Evolutionary conservation across 139 green algal genomes (phyloP).

Genomic region (Chlorella sp.): DNA sequence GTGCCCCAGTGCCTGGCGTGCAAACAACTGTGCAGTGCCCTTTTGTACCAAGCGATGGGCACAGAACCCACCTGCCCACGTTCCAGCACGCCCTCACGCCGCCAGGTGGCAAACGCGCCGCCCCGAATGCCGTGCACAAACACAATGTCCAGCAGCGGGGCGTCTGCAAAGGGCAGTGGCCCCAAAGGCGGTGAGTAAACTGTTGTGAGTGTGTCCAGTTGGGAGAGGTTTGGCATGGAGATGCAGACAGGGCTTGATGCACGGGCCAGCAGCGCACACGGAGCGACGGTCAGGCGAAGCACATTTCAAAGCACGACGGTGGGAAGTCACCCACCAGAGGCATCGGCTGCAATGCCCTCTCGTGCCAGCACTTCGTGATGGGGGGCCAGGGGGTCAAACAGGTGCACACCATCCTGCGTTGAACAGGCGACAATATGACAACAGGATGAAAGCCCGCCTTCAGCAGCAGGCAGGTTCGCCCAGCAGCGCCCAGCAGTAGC

Average conservation of each 20-base stretch:
- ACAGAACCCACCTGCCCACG: too few relatives aligned
- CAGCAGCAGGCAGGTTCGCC: neutral
- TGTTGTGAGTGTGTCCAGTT: too few relatives aligned
- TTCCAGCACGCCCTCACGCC: conserved; percentile 41
- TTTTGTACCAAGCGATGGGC: too few relatives aligned
- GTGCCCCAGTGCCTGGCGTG: too few relatives aligned
- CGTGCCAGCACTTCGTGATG: conserved; percentile 72
- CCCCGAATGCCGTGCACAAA: conserved; percentile 93
- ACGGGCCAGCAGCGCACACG: too few relatives aligned
- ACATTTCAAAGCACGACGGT: neutral
- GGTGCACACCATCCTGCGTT: conserved; percentile 75
- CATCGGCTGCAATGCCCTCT: conserved; percentile 28
- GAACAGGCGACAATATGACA: too few relatives aligned
- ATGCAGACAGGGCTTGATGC: too few relatives aligned
- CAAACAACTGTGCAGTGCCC: too few relatives aligned
- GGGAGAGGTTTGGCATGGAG: too few relatives aligned
- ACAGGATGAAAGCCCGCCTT: neutral
- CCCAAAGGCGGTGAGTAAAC: neutral
- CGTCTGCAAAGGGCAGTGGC: conserved; percentile 8
- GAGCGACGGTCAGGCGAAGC: too few relatives aligned
- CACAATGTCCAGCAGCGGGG: conserved; percentile 80
- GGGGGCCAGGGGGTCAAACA: conserved; percentile 67
- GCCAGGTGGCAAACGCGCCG: conserved; percentile 89
- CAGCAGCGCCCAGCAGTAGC: too few relatives aligned
- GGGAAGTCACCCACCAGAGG: conserved; percentile 29